Evolutionary conservation across 2,329 filamentous ascomycete species (phyloP).

Genomic region (Ophiostoma novo-ulmi): DNA sequence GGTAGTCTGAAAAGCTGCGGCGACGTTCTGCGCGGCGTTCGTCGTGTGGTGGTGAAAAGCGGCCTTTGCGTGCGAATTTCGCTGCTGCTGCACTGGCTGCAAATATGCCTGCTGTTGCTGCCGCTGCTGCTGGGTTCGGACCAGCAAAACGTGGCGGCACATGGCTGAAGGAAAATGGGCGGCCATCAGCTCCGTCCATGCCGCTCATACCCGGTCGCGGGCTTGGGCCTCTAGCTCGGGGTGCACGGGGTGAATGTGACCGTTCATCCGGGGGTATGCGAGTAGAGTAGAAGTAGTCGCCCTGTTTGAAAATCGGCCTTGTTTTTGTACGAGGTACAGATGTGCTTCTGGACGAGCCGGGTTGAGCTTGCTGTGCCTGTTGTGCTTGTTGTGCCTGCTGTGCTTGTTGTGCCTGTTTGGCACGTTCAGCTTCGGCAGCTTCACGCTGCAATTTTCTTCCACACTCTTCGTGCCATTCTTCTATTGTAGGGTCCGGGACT

Average conservation of each 20-base stretch:
- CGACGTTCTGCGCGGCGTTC: conserved; percentile 38
- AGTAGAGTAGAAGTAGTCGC: conserved; percentile 31
- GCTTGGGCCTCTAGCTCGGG: not conserved
- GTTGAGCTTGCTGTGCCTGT: not conserved
- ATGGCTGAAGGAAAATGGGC: conserved; percentile 40
- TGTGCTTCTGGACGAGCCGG: conserved; percentile 23
- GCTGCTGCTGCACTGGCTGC: conserved; percentile 26
- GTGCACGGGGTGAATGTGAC: not conserved
- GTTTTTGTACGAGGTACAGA: not conserved
- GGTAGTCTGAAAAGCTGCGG: conserved; percentile 50
- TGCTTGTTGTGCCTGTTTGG: conserved; percentile 36
- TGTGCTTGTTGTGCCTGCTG: conserved; percentile 26
- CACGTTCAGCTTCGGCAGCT: conserved; percentile 27
- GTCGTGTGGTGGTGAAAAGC: conserved; percentile 37
- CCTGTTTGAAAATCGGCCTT: conserved; percentile 30
- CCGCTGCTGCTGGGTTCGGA: conserved; percentile 20
- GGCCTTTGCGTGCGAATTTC: conserved; percentile 31
- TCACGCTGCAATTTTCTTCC: conserved; percentile 64
- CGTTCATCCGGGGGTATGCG: not conserved
- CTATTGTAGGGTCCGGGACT: conserved; percentile 71
- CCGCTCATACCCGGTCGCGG: not conserved
- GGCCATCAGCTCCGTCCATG: conserved; percentile 32
- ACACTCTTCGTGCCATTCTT: conserved; percentile 78
- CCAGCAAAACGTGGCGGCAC: conserved; percentile 36
- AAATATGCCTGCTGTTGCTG: conserved; percentile 12